Evolutionary conservation across 1,139 yeast species (phyloP), one percentile per base, ranked within the genome.

Genomic region (Yamadazyma friedrichii): DNA sequence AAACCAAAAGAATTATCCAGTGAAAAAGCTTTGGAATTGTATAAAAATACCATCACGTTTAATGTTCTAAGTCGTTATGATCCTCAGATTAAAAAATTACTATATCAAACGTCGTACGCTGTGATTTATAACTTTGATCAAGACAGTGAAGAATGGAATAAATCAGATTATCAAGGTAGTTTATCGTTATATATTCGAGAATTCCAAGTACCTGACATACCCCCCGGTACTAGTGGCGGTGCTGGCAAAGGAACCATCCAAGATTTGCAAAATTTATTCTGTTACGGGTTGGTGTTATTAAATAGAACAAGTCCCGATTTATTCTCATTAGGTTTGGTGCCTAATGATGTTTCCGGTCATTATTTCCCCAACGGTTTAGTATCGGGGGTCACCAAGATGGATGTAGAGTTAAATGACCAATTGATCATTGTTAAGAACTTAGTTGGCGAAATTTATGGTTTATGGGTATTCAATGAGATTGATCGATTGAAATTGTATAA

Each of bases 51-150:
- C 0, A 69, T 87, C 48, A 88, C 91, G 52, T 84, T 78, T 64
- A 82, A 86, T 53, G 96, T 91, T 32, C 80, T 91, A 31, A 79
- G 84, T 30, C 75, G 93, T 44, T 91, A 89, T 59, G 98, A 91
- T 56, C 89, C 95, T 0, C 72, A 76, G 45, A 77, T 88, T 37
- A 84, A 86, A 42, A 91, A 86, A 56, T 69, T 91, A 33, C 62
- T 87, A 50, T 78, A 83, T 60, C 78, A 83, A 55, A 71, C 96
- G 1, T 82, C 96, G 6, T 93, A 89, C 52, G 82, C 89, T 55
- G 91, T 84, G 39, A 73, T 86, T n/a, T 88, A 88, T 64, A 78
- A 81, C 56, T 80, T 78, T 66, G 81, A 82, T 51, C 73, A 77
- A 29, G 76, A 69, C 9, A 63, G 65, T 15, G 84, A 81, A 46